Conservation (phyloP, 306 rosid genomes). For the Begonia peltatifolia region DNA sequence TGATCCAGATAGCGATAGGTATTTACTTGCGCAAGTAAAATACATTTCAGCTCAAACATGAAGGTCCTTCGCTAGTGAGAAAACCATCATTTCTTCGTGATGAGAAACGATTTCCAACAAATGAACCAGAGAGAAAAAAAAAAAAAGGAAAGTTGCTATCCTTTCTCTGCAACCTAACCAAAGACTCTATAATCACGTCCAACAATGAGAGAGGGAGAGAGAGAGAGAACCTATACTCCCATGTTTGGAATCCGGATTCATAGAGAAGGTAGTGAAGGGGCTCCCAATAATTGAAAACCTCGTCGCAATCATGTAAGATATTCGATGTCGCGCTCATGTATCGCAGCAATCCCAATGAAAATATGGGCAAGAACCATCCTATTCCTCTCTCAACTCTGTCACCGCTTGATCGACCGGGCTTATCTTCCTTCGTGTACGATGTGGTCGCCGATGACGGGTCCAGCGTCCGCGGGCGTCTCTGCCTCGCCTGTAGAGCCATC, state of each 20-base stretch:
- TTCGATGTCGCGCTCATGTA: constrained; percentile 91
- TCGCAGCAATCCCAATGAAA: constrained; percentile 51
- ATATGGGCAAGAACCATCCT: constrained; percentile 49
- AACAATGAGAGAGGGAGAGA: background rate
- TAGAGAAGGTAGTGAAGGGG: constrained; percentile 94
- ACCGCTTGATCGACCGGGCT: constrained; percentile 26
- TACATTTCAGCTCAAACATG: too few species aligned
- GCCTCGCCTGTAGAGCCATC: constrained; percentile 47
- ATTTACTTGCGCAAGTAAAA: too few species aligned
- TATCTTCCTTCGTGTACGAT: constrained; percentile 51
- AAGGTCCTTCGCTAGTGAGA: too few species aligned
- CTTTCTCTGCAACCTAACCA: background rate
- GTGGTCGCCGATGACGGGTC: constrained; percentile 31
- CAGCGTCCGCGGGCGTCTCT: constrained; percentile 42
- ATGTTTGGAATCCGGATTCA: constrained; percentile 91
- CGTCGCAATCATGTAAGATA: constrained; percentile 93
- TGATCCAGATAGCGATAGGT: too few species aligned
- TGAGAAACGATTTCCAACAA: background rate
- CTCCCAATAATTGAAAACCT: constrained; percentile 97
- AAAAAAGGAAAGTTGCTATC: background rate
- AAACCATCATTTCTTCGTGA: too few species aligned
- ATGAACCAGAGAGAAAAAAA: background rate
- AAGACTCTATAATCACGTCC: background rate
- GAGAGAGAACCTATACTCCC: constrained; percentile 68
- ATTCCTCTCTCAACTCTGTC: constrained; percentile 33